These are phyloP conservation scores for Euphorbia tirucalli DNA, from an alignment of 345 rosid genomes.

Conservation along the genomic window DNA sequence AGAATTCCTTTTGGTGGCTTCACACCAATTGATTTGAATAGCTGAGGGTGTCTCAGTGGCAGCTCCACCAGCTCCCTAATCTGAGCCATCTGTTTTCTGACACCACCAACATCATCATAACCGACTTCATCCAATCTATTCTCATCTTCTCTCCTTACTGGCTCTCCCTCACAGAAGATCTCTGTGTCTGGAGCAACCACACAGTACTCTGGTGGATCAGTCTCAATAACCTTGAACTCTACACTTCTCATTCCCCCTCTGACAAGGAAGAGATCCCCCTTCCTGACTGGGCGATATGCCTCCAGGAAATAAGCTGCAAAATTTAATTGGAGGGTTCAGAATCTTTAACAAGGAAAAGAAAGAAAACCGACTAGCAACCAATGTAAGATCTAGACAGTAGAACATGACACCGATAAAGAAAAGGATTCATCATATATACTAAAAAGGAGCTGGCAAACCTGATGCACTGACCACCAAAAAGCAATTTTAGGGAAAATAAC, in stretches of 20 bases:
- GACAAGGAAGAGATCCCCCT: constrained; percentile 91
- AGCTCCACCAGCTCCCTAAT: constrained; percentile 93
- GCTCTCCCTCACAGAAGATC: constrained; percentile 97
- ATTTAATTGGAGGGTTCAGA: neutral
- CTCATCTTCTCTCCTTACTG: constrained; percentile 90
- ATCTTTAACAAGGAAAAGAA: neutral
- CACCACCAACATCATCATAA: constrained; percentile 98
- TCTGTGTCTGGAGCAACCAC: constrained; percentile 97
- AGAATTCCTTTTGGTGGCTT: constrained; percentile 96
- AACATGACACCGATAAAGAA: neutral
- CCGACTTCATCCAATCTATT: constrained; percentile 91
- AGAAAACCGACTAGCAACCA: neutral
- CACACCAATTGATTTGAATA: constrained; percentile 95
- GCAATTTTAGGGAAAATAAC: neutral
- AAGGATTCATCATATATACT: neutral
- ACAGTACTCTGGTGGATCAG: constrained; percentile 87
- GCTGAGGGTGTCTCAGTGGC: constrained; percentile 90
- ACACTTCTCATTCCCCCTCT: constrained; percentile 99
- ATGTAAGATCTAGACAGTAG: neutral
- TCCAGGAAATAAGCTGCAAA: constrained; percentile 82
- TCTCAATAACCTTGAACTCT: constrained; percentile 84
- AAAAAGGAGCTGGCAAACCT: neutral
- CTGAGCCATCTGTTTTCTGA: constrained; percentile 98
- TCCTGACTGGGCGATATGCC: constrained; percentile 96
- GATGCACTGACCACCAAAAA: neutral